phyloP scores from a whole-genome alignment of 208 protist species.

The Trypanosoma lewisi region DNA sequence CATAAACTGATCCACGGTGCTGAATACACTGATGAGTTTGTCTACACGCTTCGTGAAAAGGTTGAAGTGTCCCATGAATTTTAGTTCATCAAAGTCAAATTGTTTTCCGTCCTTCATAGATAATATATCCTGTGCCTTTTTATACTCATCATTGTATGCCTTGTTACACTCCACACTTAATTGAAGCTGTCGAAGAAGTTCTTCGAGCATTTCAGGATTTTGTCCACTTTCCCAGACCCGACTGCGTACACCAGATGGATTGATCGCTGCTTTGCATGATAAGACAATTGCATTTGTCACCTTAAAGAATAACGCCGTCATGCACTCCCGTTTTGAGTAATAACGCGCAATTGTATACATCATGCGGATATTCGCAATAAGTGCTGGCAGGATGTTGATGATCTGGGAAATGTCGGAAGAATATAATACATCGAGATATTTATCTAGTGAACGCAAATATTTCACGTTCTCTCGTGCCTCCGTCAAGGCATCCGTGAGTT shows the following conservation, averaged over 20 bases:
- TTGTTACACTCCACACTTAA: constrained; percentile 91
- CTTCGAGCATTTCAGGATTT: constrained; percentile 61
- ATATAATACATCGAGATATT: constrained; percentile 97
- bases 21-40: constrained; percentile 96
- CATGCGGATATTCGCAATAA: constrained; percentile 97
- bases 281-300: constrained; percentile 97
- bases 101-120: constrained; percentile 66
- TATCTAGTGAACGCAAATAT: constrained; percentile 96
- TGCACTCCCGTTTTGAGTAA: constrained; percentile 92
- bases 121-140: constrained; percentile 88
- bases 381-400: constrained; percentile 90
- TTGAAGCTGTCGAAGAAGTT: constrained; percentile 82
- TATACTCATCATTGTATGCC: constrained; percentile 93
- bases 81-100: constrained; percentile 94
- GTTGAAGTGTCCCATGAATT: constrained; percentile 97
- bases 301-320: constrained; percentile 97
- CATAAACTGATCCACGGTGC: constrained; percentile 96
- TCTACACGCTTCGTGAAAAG: constrained; percentile 96
- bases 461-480: constrained; percentile 98
- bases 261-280: constrained; percentile 92
- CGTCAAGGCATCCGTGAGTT: constrained; percentile 93
- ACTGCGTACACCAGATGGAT: constrained; percentile 76
- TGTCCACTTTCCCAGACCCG: constrained; percentile 93
- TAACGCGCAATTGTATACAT: constrained; percentile 97
- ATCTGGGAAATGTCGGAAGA: constrained; percentile 90